phyloP scores from a whole-genome alignment of 2,329 filamentous ascomycete genomes.

The Epichloe uncinata region DNA sequence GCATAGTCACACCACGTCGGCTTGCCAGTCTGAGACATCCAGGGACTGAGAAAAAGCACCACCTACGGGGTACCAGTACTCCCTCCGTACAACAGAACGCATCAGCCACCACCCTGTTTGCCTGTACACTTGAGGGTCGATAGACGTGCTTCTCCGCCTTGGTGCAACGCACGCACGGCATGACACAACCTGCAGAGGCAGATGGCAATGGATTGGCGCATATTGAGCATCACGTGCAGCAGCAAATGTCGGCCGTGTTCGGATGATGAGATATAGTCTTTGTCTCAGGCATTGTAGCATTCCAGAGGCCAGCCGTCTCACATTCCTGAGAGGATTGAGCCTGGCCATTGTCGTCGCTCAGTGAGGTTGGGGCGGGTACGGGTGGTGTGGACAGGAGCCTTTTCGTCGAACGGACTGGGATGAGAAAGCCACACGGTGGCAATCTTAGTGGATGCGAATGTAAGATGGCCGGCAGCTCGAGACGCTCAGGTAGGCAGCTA shows the following conservation, averaged over 20 bases:
- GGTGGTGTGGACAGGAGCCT: neutral
- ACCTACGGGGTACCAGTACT: neutral
- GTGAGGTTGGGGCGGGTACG: conserved; percentile 16
- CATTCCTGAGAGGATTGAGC: conserved; percentile 15
- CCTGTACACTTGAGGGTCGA: neutral
- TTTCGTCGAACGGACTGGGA: neutral
- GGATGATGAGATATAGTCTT: conserved; percentile 18
- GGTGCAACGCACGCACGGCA: conserved; percentile 4
- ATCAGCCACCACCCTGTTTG: neutral
- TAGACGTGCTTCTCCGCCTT: neutral
- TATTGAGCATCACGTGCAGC: conserved; percentile 14
- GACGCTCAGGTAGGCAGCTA: neutral
- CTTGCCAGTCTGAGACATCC: conserved; percentile 8
- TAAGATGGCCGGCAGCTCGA: neutral
- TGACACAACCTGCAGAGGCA: conserved; percentile 8
- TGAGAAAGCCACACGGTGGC: conserved; percentile 5
- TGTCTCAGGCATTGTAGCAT: conserved; percentile 23
- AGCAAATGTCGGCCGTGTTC: conserved; percentile 12
- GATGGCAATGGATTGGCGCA: conserved; percentile 6
- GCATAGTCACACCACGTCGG: conserved; percentile 5
- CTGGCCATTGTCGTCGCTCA: conserved; percentile 22
- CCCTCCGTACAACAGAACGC: neutral
- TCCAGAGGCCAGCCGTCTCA: conserved; percentile 16
- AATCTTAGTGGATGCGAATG: conserved; percentile 3
- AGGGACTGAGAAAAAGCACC: conserved; percentile 7